These are phyloP conservation scores for Leishmania tropica DNA, from an alignment of 208 protist species.

Conservation along the genomic window DNA sequence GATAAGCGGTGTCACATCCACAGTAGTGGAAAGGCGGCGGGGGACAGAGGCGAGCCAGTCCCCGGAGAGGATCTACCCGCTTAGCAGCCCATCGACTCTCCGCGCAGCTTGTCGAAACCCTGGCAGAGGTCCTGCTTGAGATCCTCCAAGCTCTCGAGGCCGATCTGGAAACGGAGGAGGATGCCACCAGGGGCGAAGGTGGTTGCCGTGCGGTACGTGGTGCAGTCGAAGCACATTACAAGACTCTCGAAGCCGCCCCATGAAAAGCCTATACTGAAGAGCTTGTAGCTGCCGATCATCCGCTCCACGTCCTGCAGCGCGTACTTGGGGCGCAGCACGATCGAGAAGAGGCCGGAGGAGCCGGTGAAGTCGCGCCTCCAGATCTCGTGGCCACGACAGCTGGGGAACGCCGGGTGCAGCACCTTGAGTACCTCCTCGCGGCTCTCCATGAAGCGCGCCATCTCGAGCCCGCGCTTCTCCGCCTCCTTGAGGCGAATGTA, in stretches of 20 bases:
- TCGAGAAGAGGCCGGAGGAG: constrained; percentile 27
- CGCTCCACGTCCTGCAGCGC: constrained; percentile 19
- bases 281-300: constrained; percentile 29
- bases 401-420: constrained; percentile 31
- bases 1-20: background rate
- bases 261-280: constrained; percentile 34
- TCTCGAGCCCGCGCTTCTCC: constrained; percentile 24
- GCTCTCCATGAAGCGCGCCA: constrained; percentile 21
- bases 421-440: constrained; percentile 32
- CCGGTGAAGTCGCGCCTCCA: constrained; percentile 43
- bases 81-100: background rate
- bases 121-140: constrained; percentile 32
- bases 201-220: constrained; percentile 30
- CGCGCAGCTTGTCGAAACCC: constrained; percentile 22
- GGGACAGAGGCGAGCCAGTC: background rate
- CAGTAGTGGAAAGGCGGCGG: background rate
- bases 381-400: constrained; percentile 31
- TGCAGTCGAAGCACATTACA: constrained; percentile 35
- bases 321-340: constrained; percentile 30
- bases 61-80: background rate
- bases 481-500: constrained; percentile 34
- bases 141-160: constrained; percentile 37
- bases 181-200: constrained; percentile 25
- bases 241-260: constrained; percentile 43
- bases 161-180: constrained; percentile 33